Evolutionary conservation across 352 stramenopile species (phyloP).

Genomic region (Globisporangium iwayamae): DNA sequence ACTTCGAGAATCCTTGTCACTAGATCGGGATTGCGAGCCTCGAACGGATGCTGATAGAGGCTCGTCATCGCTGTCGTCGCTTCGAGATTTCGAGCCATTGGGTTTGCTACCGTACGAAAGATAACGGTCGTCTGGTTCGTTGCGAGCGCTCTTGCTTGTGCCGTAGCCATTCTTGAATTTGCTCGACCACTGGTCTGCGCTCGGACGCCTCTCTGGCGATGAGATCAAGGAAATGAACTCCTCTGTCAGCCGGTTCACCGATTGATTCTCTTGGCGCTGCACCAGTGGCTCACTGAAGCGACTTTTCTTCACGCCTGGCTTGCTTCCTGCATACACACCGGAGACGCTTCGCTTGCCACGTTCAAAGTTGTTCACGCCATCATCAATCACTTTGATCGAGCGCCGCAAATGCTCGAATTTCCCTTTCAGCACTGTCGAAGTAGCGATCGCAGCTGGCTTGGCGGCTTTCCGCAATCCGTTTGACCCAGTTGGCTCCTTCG

Average conservation of each 20-base stretch:
- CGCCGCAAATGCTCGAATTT: conserved; percentile 35
- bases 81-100: conserved; percentile 14
- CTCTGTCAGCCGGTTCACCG: not conserved
- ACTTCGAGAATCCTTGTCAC: not conserved
- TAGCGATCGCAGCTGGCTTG: conserved; percentile 21
- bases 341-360: conserved; percentile 12
- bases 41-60: conserved; percentile 1
- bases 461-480: conserved; percentile 41
- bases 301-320: conserved; percentile 10
- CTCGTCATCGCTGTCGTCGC: conserved; percentile 13
- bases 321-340: conserved; percentile 6
- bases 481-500: conserved; percentile 23
- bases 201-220: not conserved
- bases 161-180: not conserved
- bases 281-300: conserved; percentile 20
- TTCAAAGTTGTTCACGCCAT: conserved; percentile 1
- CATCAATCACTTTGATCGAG: conserved; percentile 41
- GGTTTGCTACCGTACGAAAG: conserved; percentile 42
- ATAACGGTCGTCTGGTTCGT: conserved; percentile 20
- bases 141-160: not conserved
- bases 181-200: not conserved
- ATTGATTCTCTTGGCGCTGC: not conserved
- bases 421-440: conserved; percentile 32
- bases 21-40: conserved; percentile 3
- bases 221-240: conserved; percentile 13